Conservation (phyloP, 164 flowering plant genomes). For the Tetracentron sinense region DNA sequence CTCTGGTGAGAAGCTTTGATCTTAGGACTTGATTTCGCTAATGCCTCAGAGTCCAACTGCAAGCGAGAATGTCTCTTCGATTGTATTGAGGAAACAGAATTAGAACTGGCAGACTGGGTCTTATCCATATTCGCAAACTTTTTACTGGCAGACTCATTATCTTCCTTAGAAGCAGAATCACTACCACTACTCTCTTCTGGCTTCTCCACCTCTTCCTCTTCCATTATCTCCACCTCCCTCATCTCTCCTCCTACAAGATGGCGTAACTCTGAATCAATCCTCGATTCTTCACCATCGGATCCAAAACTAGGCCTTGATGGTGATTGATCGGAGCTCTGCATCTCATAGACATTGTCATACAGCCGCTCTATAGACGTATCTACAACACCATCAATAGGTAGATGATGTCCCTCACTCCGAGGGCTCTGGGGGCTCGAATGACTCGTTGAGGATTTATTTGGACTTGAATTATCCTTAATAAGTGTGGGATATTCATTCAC, state of each 20-base stretch:
- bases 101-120: constrained; percentile 28
- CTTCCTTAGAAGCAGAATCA: constrained; percentile 41
- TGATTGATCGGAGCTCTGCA: constrained; percentile 85
- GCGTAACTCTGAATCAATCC: constrained; percentile 78
- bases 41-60: constrained; percentile 36
- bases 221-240: constrained; percentile 66
- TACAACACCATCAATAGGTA: constrained; percentile 32
- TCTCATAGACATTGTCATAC: constrained; percentile 76
- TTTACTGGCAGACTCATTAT: constrained; percentile 31
- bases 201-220: constrained; percentile 38
- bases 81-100: constrained; percentile 36
- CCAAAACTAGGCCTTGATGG: constrained; percentile 75
- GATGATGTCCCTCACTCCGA: constrained; percentile 19
- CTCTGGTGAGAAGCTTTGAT: constrained; percentile 36
- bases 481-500: constrained; percentile 31
- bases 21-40: constrained; percentile 41
- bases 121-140: constrained; percentile 27
- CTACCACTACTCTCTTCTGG: constrained; percentile 29
- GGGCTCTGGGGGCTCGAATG: constrained; percentile 31
- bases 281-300: constrained; percentile 75
- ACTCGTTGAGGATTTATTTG: constrained; percentile 30
- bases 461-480: constrained; percentile 37
- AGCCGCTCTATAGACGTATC: constrained; percentile 73
- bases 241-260: constrained; percentile 82
- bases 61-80: constrained; percentile 35